Base-by-base conservation (phyloP, 2,329 filamentous ascomycete species). In the Fusarium sterilihyphosum region DNA sequence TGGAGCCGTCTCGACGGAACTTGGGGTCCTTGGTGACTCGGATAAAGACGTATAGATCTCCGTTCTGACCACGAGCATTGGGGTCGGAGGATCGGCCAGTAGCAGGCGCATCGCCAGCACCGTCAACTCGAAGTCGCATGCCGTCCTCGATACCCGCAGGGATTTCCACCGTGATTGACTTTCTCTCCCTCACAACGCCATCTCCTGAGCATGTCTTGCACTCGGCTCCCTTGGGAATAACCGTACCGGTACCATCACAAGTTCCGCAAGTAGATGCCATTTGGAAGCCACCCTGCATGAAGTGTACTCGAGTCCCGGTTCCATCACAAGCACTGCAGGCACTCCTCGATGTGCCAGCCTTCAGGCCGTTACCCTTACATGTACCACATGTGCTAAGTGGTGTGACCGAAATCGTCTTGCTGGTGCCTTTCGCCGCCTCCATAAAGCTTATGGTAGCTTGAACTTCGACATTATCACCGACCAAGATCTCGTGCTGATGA, bases 381-480 rank as follows among this genome's bases (percentile, higher is more conserved):
- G 94, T 95, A 74, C 91, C 90, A 80, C 96, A 99, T 70, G 92
- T 87, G 26, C 92, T 91, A 77, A 97, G 85, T 2, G 96, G 96
- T 14, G 92, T 94, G 76, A 98, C 93, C 75, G 88, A 90, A 67
- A 99, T 94, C n/a, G 95, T 93, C 84, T 98, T 97, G 79, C 87
- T 92, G 13, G 93, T 92, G 41, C 96, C 96, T 83, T 97, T 98
- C 16, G 96, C 96, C 12, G 96, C 94, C 81, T 99, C 96, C 91
- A 96, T 93, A 83, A 99, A 99, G 1, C 93, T 95, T 77, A 99
- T 96, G 81, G 90, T 96, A 57, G 94, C 92, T 83, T 98, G 94
- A 31, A 98, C 93, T 82, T 98, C 96, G 78, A 99, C 98, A 81
- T 97, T 95, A 73, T 98, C 95, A 70, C 96, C 96, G n/a, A 98